Evolutionary conservation across 2,329 filamentous ascomycete genomes (phyloP).

Genomic region (Xylariaceae sp.): DNA sequence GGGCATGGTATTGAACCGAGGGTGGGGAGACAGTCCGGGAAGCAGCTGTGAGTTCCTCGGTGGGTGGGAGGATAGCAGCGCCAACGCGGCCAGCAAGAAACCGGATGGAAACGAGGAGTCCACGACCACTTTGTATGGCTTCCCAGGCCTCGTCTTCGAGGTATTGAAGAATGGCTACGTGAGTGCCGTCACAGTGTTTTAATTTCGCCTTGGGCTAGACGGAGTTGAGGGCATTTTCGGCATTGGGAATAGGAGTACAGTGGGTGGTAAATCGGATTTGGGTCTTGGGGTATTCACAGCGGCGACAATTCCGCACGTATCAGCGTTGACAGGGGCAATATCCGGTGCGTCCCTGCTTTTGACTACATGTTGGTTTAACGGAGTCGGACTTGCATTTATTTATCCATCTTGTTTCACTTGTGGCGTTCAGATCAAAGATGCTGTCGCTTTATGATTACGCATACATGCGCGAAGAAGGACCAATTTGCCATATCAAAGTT

Average conservation of each 20-base stretch:
- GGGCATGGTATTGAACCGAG: slow-evolving; percentile 86
- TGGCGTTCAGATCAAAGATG: no score
- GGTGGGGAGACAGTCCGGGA: slow-evolving; percentile 86
- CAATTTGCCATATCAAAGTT: no score
- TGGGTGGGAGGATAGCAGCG: slow-evolving; percentile 73
- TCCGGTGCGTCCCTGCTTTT: no score
- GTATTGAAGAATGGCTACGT: slow-evolving; percentile 89
- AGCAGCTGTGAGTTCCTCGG: slow-evolving; percentile 82
- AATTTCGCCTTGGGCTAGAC: slow-evolving; percentile 22
- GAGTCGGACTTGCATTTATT: no score
- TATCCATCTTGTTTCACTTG: no score
- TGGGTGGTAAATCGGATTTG: no score
- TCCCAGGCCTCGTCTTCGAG: slow-evolving; percentile 91
- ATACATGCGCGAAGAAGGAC: no score
- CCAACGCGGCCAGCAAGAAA: slow-evolving; percentile 43
- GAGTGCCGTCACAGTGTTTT: slow-evolving; percentile 86
- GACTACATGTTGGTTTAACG: no score
- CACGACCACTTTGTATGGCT: slow-evolving; percentile 82
- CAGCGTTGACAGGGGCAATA: no score
- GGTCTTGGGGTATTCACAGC: no score
- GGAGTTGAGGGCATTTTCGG: background rate
- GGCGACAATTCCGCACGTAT: no score
- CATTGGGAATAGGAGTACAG: background rate
- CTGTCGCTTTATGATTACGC: no score
- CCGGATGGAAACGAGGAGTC: slow-evolving; percentile 52